Percentiles rank a stretch among this genome's conserved stretches.
Conservation (phyloP, 305 asterid genomes). For the Caryopteris hybrid region DNA sequence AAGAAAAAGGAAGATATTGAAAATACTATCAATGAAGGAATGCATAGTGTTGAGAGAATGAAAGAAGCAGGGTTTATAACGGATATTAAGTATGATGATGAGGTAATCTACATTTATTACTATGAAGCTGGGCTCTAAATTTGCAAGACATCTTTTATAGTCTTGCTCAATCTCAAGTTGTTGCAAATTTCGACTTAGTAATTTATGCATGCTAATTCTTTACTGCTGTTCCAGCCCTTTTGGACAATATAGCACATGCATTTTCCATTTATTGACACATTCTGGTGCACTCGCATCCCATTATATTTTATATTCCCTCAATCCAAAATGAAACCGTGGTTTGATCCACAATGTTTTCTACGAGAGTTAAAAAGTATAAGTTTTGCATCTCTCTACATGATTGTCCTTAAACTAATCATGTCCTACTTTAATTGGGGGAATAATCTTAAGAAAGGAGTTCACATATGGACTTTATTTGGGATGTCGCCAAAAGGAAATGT, state of each 20-base stretch:
- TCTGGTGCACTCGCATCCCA: background rate
- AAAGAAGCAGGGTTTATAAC: constrained; percentile 82
- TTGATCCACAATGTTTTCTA: no score
- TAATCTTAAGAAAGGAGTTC: no score
- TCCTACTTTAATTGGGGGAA: no score
- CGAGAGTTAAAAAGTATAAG: no score
- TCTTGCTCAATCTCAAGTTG: background rate
- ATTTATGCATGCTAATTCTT: background rate
- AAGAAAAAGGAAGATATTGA: constrained; percentile 66
- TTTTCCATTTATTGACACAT: background rate
- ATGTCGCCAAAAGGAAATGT: no score
- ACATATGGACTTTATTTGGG: no score
- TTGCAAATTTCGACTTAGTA: background rate
- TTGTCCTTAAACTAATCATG: no score
- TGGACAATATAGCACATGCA: background rate
- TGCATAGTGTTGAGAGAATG: constrained; percentile 55
- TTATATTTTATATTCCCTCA: no score
- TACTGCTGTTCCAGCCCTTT: background rate
- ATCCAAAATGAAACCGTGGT: no score
- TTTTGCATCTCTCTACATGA: no score
- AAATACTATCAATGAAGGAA: constrained; percentile 66
- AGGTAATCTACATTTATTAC: constrained; percentile 47
- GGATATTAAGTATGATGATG: constrained; percentile 77
- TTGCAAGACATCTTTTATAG: no score
- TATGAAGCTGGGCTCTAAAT: no score